Evolutionary conservation across 2,329 filamentous ascomycete species (phyloP).

Genomic region (Pseudopithomyces chartarum): DNA sequence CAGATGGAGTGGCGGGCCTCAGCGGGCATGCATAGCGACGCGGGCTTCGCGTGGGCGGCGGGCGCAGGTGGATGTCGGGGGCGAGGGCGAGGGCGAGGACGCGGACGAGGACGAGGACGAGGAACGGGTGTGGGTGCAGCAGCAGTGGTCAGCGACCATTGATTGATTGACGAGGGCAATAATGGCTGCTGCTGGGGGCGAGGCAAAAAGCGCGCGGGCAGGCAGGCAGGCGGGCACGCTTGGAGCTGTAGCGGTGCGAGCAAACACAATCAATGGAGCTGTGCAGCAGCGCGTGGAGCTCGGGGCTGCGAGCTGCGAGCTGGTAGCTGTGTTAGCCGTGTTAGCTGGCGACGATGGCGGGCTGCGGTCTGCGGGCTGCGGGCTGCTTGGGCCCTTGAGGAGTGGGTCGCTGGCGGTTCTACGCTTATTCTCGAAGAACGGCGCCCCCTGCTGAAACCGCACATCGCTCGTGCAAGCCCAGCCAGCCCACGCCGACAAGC

Average conservation of each 20-base stretch:
- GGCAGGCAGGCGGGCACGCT: not conserved
- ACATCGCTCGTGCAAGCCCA: not conserved
- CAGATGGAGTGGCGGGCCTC: not conserved
- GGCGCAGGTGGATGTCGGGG: not conserved
- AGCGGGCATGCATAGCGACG: conserved; percentile 4
- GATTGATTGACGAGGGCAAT: not conserved
- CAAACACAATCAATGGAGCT: conserved; percentile 1
- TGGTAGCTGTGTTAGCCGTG: no score
- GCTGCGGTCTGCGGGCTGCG: conserved; percentile 1
- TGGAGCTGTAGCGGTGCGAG: not conserved
- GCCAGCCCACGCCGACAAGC: no score
- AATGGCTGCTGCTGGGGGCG: not conserved
- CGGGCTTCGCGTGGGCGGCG: not conserved
- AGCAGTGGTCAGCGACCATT: conserved; percentile 12
- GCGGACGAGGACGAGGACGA: no score
- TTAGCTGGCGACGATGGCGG: not conserved
- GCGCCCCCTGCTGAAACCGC: conserved; percentile 10
- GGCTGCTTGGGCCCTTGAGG: conserved; percentile 1
- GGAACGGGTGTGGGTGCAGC: no score
- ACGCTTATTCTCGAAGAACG: conserved; percentile 13
- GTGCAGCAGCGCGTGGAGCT: conserved; percentile 2
- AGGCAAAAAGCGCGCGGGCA: not conserved
- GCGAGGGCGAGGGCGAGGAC: not conserved
- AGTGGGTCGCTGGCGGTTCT: conserved; percentile 9
- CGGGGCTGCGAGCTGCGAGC: not conserved